Evolutionary conservation across 768 basidiomycete genomes (phyloP).

Genomic region (Fomitopsis serialis): DNA sequence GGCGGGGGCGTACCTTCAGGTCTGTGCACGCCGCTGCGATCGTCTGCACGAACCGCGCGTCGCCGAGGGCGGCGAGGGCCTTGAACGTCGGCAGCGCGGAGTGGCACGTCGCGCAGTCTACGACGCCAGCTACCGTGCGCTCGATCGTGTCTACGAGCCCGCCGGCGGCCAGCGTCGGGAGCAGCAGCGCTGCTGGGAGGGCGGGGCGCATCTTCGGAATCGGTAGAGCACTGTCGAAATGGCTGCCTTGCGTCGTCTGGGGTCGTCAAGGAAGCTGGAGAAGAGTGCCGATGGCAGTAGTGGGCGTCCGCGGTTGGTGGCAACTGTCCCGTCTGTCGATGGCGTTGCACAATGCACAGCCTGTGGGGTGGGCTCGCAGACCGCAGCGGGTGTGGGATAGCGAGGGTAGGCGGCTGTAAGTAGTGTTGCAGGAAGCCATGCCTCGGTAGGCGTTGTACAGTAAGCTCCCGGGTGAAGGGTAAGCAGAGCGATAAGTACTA

Average conservation of each 20-base stretch:
- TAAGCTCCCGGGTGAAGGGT: no score
- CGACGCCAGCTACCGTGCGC: background rate
- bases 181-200: background rate
- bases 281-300: no score
- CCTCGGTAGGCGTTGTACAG: no score
- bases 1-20: conserved; percentile 1
- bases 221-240: background rate
- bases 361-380: no score
- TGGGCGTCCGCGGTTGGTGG: no score
- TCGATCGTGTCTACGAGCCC: background rate
- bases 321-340: no score
- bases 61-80: conserved; percentile 7
- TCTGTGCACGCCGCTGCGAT: conserved; percentile 2
- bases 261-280: background rate
- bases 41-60: conserved; percentile 7
- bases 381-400: no score
- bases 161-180: background rate
- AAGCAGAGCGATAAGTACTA: no score
- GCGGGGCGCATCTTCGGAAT: background rate
- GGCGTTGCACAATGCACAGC: no score
- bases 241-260: background rate
- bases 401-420: no score
- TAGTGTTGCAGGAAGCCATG: no score
- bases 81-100: conserved; percentile 5
- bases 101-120: conserved; percentile 9